Conservation (phyloP, 305 asterid genomes). For the Rubia balearica region DNA sequence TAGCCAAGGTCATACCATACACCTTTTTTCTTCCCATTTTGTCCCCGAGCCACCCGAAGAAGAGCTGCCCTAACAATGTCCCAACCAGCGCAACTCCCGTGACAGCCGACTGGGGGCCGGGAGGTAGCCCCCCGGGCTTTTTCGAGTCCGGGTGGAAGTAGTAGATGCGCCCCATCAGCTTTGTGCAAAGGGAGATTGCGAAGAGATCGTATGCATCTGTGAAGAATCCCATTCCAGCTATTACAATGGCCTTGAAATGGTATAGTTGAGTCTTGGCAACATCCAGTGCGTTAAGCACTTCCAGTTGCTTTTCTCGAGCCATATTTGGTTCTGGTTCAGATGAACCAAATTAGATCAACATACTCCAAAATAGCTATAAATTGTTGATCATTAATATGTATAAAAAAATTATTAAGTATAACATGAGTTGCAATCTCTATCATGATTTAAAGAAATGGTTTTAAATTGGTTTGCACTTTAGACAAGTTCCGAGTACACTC, state of each 20-base stretch:
- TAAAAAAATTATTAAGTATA: no score
- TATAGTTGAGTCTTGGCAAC: background rate
- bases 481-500: no score
- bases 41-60: constrained; percentile 58
- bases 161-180: constrained; percentile 43
- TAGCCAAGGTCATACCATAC: constrained; percentile 35
- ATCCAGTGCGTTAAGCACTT: constrained; percentile 4
- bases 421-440: no score
- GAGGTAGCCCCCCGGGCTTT: constrained; percentile 39
- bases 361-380: no score
- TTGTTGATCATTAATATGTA: no score
- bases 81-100: constrained; percentile 51
- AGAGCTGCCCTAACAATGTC: constrained; percentile 42
- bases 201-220: constrained; percentile 44
- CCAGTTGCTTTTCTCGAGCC: background rate
- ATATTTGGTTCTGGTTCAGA: background rate
- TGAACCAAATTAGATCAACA: background rate
- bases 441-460: no score
- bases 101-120: constrained; percentile 27
- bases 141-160: constrained; percentile 18
- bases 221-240: constrained; percentile 1
- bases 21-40: constrained; percentile 47
- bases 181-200: constrained; percentile 35
- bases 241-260: background rate
- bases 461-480: no score